These are phyloP conservation scores for Sordaria brevicollis DNA, from an alignment of 495 filamentous ascomycete species.

Conservation along the genomic window DNA sequence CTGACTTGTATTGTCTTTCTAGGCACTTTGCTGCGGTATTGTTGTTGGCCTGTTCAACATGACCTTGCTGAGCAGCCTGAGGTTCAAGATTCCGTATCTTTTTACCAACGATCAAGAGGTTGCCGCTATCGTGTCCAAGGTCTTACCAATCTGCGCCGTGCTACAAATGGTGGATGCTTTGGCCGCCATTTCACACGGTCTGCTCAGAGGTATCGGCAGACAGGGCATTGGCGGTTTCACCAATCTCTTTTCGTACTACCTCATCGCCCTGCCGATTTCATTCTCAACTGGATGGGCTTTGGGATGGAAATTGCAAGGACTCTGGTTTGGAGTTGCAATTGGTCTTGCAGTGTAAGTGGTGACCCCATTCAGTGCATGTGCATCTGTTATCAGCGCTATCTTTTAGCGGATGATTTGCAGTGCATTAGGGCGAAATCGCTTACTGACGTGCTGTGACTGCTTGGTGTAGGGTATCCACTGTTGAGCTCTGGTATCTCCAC, in stretches of 20 bases:
- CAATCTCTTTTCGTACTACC: slow-evolving; percentile 70
- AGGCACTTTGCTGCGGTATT: slow-evolving; percentile 15
- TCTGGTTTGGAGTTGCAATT: slow-evolving; percentile 63
- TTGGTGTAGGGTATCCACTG: slow-evolving; percentile 9
- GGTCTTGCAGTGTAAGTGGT: slow-evolving; percentile 40
- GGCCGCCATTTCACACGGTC: slow-evolving; percentile 62
- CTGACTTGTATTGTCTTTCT: not conserved
- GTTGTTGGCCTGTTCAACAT: slow-evolving; percentile 66
- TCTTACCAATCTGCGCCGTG: slow-evolving; percentile 62
- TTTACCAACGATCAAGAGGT: slow-evolving; percentile 70
- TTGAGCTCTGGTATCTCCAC: slow-evolving; percentile 20
- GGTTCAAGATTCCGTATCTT: slow-evolving; percentile 53
- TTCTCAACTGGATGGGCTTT: slow-evolving; percentile 58
- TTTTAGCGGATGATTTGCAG: not conserved
- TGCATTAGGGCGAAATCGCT: not conserved
- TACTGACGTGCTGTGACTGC: not conserved
- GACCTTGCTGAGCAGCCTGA: slow-evolving; percentile 40
- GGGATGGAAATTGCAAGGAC: slow-evolving; percentile 55
- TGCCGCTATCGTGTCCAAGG: slow-evolving; percentile 50
- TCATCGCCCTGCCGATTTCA: slow-evolving; percentile 66
- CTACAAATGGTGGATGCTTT: slow-evolving; percentile 73
- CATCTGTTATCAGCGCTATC: not conserved
- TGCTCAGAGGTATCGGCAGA: slow-evolving; percentile 63
- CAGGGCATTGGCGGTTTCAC: slow-evolving; percentile 73
- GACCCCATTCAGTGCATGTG: not conserved